Conservation (phyloP, 768 basidiomycete genomes). For the Rhizopogon vinicolor region DNA sequence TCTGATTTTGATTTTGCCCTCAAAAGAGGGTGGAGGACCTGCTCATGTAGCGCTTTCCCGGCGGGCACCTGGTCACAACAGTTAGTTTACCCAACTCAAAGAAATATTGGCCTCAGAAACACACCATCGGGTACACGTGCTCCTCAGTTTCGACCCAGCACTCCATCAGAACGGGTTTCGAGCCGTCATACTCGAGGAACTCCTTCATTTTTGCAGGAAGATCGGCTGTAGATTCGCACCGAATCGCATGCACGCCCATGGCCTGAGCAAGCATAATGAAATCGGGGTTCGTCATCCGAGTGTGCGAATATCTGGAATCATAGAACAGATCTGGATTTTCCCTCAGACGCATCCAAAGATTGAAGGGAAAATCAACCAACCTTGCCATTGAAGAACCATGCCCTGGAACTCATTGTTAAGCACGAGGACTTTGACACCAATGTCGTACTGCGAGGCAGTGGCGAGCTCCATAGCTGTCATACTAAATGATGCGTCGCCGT, state of each 20-base stretch:
- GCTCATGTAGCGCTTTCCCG: constrained; percentile 92
- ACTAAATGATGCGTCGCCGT: constrained; percentile 97
- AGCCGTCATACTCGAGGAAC: constrained; percentile 91
- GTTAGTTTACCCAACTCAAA: constrained; percentile 1
- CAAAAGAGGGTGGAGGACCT: constrained; percentile 68
- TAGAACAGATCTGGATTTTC: constrained; percentile 79
- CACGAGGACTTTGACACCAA: constrained; percentile 92
- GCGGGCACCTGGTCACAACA: constrained; percentile 63
- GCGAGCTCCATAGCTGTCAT: constrained; percentile 99
- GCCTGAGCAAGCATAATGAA: constrained; percentile 86
- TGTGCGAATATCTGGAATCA: constrained; percentile 94
- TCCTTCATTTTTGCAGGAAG: constrained; percentile 97
- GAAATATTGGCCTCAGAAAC: constrained; percentile 8
- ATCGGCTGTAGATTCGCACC: constrained; percentile 65
- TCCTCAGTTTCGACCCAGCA: constrained; percentile 80
- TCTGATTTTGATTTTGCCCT: constrained; percentile 22
- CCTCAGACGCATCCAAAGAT: not conserved
- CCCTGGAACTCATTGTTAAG: constrained; percentile 98
- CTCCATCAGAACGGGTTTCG: constrained; percentile 87
- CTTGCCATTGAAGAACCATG: constrained; percentile 99
- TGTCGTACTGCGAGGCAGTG: constrained; percentile 86
- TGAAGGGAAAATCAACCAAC: constrained; percentile 34
- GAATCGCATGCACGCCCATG: constrained; percentile 91
- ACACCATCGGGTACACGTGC: constrained; percentile 89
- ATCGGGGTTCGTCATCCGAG: constrained; percentile 92